These are phyloP conservation scores for Bipolaris gigantea DNA, from an alignment of 2,329 filamentous ascomycete genomes.

Conservation along the genomic window DNA sequence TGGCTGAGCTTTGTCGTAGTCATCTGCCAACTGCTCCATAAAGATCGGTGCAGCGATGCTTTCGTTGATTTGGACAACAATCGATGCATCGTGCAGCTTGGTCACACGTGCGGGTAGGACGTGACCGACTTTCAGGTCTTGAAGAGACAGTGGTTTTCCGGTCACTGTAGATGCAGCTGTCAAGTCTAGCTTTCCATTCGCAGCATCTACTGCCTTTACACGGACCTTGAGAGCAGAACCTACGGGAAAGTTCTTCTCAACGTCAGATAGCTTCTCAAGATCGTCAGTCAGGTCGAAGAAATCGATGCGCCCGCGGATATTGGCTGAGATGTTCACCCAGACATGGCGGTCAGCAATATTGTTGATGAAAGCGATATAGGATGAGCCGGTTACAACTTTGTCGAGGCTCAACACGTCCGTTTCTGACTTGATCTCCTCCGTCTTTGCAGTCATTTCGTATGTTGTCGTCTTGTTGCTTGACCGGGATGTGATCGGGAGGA, in stretches of 20 bases:
- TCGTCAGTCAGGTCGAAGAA: slow-evolving; percentile 87
- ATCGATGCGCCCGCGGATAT: slow-evolving; percentile 79
- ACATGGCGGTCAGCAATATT: slow-evolving; percentile 78
- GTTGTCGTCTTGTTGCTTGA: slow-evolving; percentile 71
- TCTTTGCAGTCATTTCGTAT: slow-evolving; percentile 85
- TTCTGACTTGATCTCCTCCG: slow-evolving; percentile 56
- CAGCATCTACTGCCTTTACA: slow-evolving; percentile 72
- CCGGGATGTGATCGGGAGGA: slow-evolving; percentile 87
- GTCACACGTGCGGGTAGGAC: slow-evolving; percentile 82
- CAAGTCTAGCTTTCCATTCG: slow-evolving; percentile 77
- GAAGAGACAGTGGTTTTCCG: slow-evolving; percentile 65
- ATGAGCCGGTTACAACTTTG: slow-evolving; percentile 70
- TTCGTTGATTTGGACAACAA: slow-evolving; percentile 85
- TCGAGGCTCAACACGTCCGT: slow-evolving; percentile 69
- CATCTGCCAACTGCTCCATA: slow-evolving; percentile 80
- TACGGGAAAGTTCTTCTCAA: slow-evolving; percentile 79
- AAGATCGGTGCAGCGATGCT: slow-evolving; percentile 76
- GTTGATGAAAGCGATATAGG: slow-evolving; percentile 84
- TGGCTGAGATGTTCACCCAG: slow-evolving; percentile 90
- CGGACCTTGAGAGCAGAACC: slow-evolving; percentile 85
- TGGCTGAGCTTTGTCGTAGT: slow-evolving; percentile 80
- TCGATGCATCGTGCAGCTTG: slow-evolving; percentile 78
- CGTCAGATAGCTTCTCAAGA: slow-evolving; percentile 72
- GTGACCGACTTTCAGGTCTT: slow-evolving; percentile 74
- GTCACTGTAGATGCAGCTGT: slow-evolving; percentile 68